These are phyloP conservation scores for Dipodascopsis uninucleata DNA, from an alignment of 805 yeast species.

Conservation along the genomic window DNA sequence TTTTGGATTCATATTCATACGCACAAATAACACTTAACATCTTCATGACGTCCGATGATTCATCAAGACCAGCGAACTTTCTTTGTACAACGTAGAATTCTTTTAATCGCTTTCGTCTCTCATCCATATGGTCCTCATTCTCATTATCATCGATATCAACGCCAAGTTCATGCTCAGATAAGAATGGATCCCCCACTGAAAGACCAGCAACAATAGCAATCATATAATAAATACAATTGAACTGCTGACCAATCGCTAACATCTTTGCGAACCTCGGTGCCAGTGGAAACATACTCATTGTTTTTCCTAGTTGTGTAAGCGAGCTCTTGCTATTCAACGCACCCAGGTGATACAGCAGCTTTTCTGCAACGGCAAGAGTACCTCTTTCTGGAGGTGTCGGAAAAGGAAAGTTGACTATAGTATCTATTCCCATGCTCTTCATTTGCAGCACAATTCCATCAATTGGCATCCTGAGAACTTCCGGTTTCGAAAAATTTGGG, in stretches of 20 bases:
- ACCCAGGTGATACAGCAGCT: conserved; percentile 65
- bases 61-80: conserved; percentile 56
- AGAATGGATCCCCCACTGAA: conserved; percentile 89
- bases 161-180: conserved; percentile 71
- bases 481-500: conserved; percentile 78
- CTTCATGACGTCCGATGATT: conserved; percentile 68
- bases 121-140: conserved; percentile 35
- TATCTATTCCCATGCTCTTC: conserved; percentile 96
- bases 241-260: conserved; percentile 82
- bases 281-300: conserved; percentile 87
- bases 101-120: conserved; percentile 39
- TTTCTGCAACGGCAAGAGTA: conserved; percentile 62
- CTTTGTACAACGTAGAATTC: conserved; percentile 57
- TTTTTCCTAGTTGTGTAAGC: conserved; percentile 74
- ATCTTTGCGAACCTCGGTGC: conserved; percentile 92
- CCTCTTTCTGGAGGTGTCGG: conserved; percentile 83
- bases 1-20: conserved; percentile 61
- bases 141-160: conserved; percentile 35
- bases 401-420: conserved; percentile 87
- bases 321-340: conserved; percentile 59
- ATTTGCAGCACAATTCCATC: conserved; percentile 92
- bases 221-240: conserved; percentile 79
- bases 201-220: conserved; percentile 87
- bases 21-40: conserved; percentile 84
- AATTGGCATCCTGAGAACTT: conserved; percentile 89